These are phyloP conservation scores for Pulveroboletus sp. DNA, from an alignment of 768 basidiomycete genomes.

Conservation along the genomic window DNA sequence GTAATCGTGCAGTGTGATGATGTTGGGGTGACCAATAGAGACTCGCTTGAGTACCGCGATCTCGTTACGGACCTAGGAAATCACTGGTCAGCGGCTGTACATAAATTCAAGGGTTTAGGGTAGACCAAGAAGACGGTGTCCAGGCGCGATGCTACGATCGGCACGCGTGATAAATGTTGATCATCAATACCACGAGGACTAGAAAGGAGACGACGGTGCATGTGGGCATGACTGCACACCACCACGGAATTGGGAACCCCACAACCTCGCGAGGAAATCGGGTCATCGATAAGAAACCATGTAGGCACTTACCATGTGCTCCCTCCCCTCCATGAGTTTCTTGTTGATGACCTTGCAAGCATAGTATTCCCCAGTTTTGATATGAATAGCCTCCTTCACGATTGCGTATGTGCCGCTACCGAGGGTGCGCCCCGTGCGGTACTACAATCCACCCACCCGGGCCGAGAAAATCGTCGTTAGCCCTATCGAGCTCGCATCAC, in stretches of 20 bases:
- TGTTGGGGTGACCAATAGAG: constrained; percentile 84
- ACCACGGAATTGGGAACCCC: neutral
- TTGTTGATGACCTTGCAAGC: constrained; percentile 99
- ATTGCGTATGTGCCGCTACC: constrained; percentile 94
- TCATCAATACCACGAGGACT: neutral
- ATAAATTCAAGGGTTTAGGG: constrained; percentile 14
- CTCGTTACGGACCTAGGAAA: constrained; percentile 84
- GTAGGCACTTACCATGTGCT: constrained; percentile 77
- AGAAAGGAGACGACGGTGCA: neutral
- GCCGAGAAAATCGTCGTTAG: constrained; percentile 4
- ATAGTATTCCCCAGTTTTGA: constrained; percentile 90
- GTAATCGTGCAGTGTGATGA: constrained; percentile 94
- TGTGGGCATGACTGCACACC: constrained; percentile 1
- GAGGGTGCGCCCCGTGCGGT: constrained; percentile 82
- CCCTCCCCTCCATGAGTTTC: constrained; percentile 96
- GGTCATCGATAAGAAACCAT: constrained; percentile 5
- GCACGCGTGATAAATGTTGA: constrained; percentile 7
- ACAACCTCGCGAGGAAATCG: constrained; percentile 2
- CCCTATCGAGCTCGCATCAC: neutral
- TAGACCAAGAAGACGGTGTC: neutral
- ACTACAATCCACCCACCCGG: constrained; percentile 38
- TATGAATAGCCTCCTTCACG: constrained; percentile 92
- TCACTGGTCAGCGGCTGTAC: constrained; percentile 7
- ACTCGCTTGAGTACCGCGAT: constrained; percentile 92
- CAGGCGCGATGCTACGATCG: constrained; percentile 12